phyloP scores from a whole-genome alignment of 1,284 basidiomycete genomes.

The Mixia osmundae region DNA sequence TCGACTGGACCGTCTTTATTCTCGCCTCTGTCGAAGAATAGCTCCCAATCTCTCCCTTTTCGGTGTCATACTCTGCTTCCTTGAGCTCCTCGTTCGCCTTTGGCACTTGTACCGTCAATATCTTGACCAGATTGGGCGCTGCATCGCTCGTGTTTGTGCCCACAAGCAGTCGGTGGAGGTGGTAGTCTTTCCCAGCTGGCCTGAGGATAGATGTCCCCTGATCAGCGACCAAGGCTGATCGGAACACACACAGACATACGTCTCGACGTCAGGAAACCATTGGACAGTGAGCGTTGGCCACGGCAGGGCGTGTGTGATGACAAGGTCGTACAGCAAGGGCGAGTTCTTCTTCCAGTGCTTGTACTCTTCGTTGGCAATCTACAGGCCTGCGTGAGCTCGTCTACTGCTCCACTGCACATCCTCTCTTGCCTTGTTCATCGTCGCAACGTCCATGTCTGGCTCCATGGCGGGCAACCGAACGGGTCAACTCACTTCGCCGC shows the following conservation, averaged over 20 bases:
- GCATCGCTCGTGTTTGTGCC: slow-evolving; percentile 95
- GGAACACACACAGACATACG: slow-evolving; percentile 31
- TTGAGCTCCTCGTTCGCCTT: slow-evolving; percentile 32
- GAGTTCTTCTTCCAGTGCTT: slow-evolving; percentile 38
- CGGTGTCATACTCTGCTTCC: slow-evolving; percentile 25
- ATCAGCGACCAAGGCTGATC: not conserved
- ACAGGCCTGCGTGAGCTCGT: no score
- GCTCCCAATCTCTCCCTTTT: slow-evolving; percentile 54
- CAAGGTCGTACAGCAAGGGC: slow-evolving; percentile 59
- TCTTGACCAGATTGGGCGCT: slow-evolving; percentile 85
- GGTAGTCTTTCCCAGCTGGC: slow-evolving; percentile 70
- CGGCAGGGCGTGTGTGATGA: slow-evolving; percentile 90
- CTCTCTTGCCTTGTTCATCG: no score
- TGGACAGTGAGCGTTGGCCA: slow-evolving; percentile 97
- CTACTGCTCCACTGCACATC: no score
- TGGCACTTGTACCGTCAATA: slow-evolving; percentile 80
- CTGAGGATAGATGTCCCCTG: slow-evolving; percentile 22
- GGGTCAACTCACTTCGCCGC: no score
- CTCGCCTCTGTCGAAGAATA: slow-evolving; percentile 57
- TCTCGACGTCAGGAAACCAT: slow-evolving; percentile 95
- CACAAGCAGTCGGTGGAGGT: slow-evolving; percentile 73
- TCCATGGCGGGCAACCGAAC: no score
- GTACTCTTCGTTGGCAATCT: slow-evolving; percentile 27
- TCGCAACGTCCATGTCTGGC: no score
- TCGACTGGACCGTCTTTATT: slow-evolving; percentile 74